These are phyloP conservation scores for Leccinum boreale DNA, from an alignment of 768 basidiomycete genomes.

Conservation along the genomic window DNA sequence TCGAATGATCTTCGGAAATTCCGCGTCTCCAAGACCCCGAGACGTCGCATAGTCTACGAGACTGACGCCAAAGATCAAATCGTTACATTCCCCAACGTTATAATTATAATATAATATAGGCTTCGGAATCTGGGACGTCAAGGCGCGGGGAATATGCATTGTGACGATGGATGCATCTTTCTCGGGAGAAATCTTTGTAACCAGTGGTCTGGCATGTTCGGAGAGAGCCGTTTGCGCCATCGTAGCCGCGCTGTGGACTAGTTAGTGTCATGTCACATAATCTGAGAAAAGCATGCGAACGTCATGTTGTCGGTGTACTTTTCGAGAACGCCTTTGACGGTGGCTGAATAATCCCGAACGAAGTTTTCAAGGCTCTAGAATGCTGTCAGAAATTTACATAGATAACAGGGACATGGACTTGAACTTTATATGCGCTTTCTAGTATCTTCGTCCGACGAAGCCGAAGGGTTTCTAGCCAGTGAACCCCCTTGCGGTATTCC, in stretches of 20 bases:
- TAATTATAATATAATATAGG: constrained; percentile 75
- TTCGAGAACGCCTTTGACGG: constrained; percentile 60
- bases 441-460: constrained; percentile 79
- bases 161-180: constrained; percentile 62
- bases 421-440: constrained; percentile 75
- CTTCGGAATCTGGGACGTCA: constrained; percentile 65
- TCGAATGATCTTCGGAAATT: constrained; percentile 74
- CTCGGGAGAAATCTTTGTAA: constrained; percentile 67
- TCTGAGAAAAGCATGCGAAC: constrained; percentile 26
- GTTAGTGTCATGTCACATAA: constrained; percentile 1
- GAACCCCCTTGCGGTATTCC: constrained; percentile 85
- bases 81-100: constrained; percentile 79
- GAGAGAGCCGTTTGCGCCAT: constrained; percentile 75
- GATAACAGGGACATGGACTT: constrained; percentile 13
- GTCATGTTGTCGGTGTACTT: constrained; percentile 79
- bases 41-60: constrained; percentile 87
- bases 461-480: constrained; percentile 90
- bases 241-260: constrained; percentile 61
- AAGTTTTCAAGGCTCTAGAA: constrained; percentile 78
- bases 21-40: constrained; percentile 66
- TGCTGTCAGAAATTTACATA: constrained; percentile 6
- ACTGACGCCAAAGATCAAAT: constrained; percentile 86
- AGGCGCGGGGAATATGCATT: constrained; percentile 54
- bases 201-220: constrained; percentile 54
- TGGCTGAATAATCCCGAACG: constrained; percentile 64